Evolutionary conservation across 495 filamentous ascomycete species (phyloP).

Genomic region (Trichoderma virens): DNA sequence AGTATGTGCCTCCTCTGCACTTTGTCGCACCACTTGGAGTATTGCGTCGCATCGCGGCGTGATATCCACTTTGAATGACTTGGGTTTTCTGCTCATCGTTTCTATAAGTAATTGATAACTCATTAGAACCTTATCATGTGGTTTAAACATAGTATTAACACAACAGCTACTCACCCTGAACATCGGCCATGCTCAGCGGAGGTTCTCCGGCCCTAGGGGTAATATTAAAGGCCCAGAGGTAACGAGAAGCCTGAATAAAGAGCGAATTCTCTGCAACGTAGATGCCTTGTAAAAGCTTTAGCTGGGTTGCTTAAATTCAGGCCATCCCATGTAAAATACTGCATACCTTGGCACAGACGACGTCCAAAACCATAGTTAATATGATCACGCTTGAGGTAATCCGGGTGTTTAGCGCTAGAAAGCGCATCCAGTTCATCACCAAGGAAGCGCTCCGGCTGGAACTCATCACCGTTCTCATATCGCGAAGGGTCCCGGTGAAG

Average conservation of each 20-base stretch:
- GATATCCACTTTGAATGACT: slow-evolving; percentile 46
- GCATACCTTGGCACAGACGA: slow-evolving; percentile 40
- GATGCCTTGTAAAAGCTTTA: slow-evolving; percentile 28
- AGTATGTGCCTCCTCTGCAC: slow-evolving; percentile 32
- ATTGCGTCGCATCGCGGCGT: slow-evolving; percentile 42
- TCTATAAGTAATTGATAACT: slow-evolving; percentile 19
- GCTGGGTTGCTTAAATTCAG: neutral
- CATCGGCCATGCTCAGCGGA: slow-evolving; percentile 32
- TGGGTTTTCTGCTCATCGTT: slow-evolving; percentile 48
- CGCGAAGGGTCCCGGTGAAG: slow-evolving; percentile 57
- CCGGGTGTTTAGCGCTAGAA: slow-evolving; percentile 32
- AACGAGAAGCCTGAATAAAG: slow-evolving; percentile 44
- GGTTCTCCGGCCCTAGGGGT: slow-evolving; percentile 37
- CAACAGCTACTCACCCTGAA: neutral
- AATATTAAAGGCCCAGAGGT: slow-evolving; percentile 50
- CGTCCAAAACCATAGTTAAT: slow-evolving; percentile 60
- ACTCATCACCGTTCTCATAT: slow-evolving; percentile 53
- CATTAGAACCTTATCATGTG: slow-evolving; percentile 22
- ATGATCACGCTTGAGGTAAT: slow-evolving; percentile 52
- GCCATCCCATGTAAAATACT: neutral
- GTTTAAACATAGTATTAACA: slow-evolving; percentile 11
- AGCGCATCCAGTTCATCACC: slow-evolving; percentile 28
- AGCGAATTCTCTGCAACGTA: slow-evolving; percentile 51
- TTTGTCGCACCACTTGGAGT: slow-evolving; percentile 35
- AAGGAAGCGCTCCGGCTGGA: slow-evolving; percentile 43